A percentile compares a stretch with the other conserved stretches of the same genome.
phyloP scores from a whole-genome alignment of 257 asterid species.

The Solanum clarkiae region DNA sequence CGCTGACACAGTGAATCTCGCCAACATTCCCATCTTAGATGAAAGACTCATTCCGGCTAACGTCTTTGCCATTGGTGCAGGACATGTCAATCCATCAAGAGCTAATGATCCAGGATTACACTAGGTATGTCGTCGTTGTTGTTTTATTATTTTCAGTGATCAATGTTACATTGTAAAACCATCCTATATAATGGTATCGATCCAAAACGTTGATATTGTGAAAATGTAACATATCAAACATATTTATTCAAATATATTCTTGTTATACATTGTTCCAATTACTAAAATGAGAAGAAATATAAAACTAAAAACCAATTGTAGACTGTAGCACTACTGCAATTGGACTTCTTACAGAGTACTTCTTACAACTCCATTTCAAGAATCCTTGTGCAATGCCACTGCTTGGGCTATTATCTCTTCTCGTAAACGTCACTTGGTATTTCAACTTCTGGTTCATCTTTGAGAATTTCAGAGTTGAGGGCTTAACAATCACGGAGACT shows the following conservation, averaged over 20 bases:
- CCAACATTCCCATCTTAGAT: constrained; percentile 14
- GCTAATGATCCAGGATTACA: constrained; percentile 24
- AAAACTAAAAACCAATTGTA: neutral
- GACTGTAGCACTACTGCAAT: neutral
- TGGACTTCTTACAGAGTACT: constrained; percentile 24
- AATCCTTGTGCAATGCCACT: constrained; percentile 18
- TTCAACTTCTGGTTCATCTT: constrained; percentile 12
- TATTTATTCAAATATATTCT: neutral
- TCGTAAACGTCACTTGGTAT: constrained; percentile 18
- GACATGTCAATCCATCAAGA: constrained; percentile 33
- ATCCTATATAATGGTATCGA: neutral
- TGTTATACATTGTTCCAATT: neutral
- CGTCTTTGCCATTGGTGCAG: constrained; percentile 27
- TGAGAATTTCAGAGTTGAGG: constrained; percentile 8
- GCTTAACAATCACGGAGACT: constrained; percentile 21
- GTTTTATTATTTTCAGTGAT: neutral
- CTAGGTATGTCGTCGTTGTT: neutral
- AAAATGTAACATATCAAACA: neutral
- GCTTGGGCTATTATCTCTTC: neutral
- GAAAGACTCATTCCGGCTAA: constrained; percentile 13
- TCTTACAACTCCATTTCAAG: constrained; percentile 24
- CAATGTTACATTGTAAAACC: neutral
- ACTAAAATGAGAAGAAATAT: neutral
- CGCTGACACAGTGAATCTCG: constrained; percentile 19
- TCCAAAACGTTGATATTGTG: neutral